Base-by-base conservation (phyloP, 192 early-diverging fungal species). In the Podochytrium sp. region DNA sequence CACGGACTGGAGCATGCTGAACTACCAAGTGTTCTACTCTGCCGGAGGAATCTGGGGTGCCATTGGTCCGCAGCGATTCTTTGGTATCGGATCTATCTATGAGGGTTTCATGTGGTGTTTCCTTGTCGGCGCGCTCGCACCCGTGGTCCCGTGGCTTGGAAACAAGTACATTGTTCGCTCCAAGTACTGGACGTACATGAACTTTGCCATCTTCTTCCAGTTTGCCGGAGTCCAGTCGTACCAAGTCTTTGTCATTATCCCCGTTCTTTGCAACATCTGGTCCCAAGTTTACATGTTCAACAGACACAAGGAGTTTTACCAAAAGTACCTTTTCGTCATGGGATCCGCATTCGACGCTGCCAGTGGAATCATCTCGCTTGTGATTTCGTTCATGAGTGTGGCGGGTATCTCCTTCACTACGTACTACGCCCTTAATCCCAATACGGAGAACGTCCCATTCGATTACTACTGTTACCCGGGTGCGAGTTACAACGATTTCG, bases 41-140 rank as follows among this genome's bases (percentile, higher is more conserved):
- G 77, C 77, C 14, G 64, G 72, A 35, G 52, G 49, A 7, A 76
- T 76, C 29, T 76, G 74, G 85, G 84, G 91, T 30, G 84, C 84
- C 14, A 90, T 92, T 67, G 88, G 87, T 35, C 90, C 91, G 12
- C 65, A 55, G 23, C 79, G 84, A 29, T 83, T 91, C 79, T 91
- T 91, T 75, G 82, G 82, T 32, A 50, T 69, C 6, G 60, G 55
- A 6, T 77, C 78, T 23, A 33, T 65, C 5, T 76, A 79, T 55
- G 37, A 53, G 16, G 37, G 33, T n/a, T 29, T 63, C 40, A 20
- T 69, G 30, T 77, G 50, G 47, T 63, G 76, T 33, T 77, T 75
- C 64, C 34, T 73, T 10, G 42, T 76, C 43, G 80, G 80, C 29
- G 33, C 70, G 10, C 25, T 71, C 1, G 50, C 75, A 2, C 81